phyloP scores from a whole-genome alignment of 2,329 filamentous ascomycete species.

The Ceratocystis huliohia region DNA sequence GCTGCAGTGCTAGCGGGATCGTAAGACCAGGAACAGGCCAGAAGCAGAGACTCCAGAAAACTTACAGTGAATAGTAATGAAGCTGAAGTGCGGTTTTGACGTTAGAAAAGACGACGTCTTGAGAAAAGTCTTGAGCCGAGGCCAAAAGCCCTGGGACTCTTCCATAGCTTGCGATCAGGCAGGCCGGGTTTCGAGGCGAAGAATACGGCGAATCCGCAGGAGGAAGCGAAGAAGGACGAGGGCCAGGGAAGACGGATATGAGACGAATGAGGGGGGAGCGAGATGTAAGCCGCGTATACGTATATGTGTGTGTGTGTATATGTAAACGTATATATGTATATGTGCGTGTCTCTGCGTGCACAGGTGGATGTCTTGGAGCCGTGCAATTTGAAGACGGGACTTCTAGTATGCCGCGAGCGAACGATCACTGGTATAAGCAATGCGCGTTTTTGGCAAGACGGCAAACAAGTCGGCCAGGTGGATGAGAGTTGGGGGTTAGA shows the following conservation, averaged over 20 bases:
- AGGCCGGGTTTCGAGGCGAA: background rate
- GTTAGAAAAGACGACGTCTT: constrained; percentile 46
- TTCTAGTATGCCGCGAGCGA: background rate
- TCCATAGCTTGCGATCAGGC: constrained; percentile 6
- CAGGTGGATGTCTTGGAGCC: no score
- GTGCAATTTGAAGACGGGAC: background rate
- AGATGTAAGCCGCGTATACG: background rate
- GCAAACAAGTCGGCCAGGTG: background rate
- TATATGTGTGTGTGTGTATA: background rate
- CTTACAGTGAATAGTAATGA: constrained; percentile 68
- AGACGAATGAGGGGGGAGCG: background rate
- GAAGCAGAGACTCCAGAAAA: constrained; percentile 20
- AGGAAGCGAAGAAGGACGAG: background rate
- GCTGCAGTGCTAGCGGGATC: constrained; percentile 12
- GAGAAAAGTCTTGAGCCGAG: constrained; percentile 34
- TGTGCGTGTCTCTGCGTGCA: background rate
- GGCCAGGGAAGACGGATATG: background rate
- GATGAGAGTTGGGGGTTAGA: background rate
- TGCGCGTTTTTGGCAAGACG: constrained; percentile 3
- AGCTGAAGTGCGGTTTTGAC: constrained; percentile 60
- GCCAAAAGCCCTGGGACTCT: constrained; percentile 27
- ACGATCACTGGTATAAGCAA: background rate
- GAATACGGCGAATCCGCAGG: background rate
- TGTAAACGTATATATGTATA: background rate
- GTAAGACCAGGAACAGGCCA: background rate